Percentiles rank a stretch among this genome's conserved stretches.
Conservation (phyloP, 805 yeast species). For the Yamadazyma scolyti region DNA sequence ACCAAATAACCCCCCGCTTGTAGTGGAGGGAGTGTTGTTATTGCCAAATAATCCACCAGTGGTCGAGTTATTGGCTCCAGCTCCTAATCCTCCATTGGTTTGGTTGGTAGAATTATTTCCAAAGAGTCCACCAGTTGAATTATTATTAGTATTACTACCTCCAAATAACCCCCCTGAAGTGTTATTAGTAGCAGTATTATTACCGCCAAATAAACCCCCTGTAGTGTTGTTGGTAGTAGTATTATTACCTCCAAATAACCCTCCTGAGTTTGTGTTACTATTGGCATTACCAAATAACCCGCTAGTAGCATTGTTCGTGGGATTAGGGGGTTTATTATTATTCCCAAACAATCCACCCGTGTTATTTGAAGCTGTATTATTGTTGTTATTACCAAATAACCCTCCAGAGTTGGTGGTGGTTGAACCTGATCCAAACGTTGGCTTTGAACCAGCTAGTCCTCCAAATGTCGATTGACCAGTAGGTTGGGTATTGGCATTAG, state of each 20-base stretch:
- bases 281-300: slow-evolving; percentile 1
- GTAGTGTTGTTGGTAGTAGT: slow-evolving; percentile 8
- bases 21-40: slow-evolving; percentile 4
- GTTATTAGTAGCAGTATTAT: neutral
- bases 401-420: slow-evolving; percentile 4
- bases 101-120: slow-evolving; percentile 5
- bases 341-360: slow-evolving; percentile 31
- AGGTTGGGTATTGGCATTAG: neutral
- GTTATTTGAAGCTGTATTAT: slow-evolving; percentile 3
- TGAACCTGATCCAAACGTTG: slow-evolving; percentile 6
- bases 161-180: slow-evolving; percentile 3
- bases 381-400: slow-evolving; percentile 13
- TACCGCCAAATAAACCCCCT: slow-evolving; percentile 32
- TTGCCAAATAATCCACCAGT: slow-evolving; percentile 16
- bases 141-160: slow-evolving; percentile 1
- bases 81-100: too few relatives aligned
- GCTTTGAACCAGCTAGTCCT: slow-evolving; percentile 13
- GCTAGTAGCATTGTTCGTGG: neutral
- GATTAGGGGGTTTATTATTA: neutral
- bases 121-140: slow-evolving; percentile 9
- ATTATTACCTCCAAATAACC: slow-evolving; percentile 1
- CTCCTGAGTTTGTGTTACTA: slow-evolving; percentile 1
- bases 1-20: slow-evolving; percentile 21
- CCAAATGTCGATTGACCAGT: slow-evolving; percentile 17
- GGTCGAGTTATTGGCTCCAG: slow-evolving; percentile 3